These are phyloP conservation scores for Plasmodium cynomolgi DNA, from an alignment of 169 alveolate species.

Conservation along the genomic window DNA sequence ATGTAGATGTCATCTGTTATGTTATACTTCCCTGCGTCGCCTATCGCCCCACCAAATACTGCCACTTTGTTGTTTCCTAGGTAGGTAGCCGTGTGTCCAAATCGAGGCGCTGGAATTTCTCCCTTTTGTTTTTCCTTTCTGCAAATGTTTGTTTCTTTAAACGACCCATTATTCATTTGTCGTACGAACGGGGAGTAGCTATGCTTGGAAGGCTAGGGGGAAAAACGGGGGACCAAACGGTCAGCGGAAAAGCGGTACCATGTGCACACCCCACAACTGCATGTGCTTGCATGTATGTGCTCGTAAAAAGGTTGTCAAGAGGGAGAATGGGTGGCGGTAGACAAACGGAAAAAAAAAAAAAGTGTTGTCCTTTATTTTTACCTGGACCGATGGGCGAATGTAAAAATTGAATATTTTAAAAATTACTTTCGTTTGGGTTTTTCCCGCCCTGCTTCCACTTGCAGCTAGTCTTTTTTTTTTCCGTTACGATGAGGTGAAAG, in stretches of 20 bases:
- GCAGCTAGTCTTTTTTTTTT: neutral
- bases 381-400: neutral
- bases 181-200: slow-evolving; percentile 9
- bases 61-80: slow-evolving; percentile 92
- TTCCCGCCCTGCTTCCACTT: neutral
- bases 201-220: neutral
- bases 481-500: neutral
- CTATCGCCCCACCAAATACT: slow-evolving; percentile 96
- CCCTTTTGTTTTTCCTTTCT: slow-evolving; percentile 89
- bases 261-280: slow-evolving; percentile 2
- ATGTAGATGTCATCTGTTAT: slow-evolving; percentile 97
- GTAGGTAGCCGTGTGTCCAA: slow-evolving; percentile 97
- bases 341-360: neutral
- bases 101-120: slow-evolving; percentile 96
- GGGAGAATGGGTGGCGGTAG: neutral
- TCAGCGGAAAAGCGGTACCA: neutral
- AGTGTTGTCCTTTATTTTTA: neutral
- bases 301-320: neutral
- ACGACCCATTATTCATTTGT: slow-evolving; percentile 75
- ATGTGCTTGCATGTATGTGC: neutral
- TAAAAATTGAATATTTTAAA: neutral
- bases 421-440: neutral
- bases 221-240: neutral
- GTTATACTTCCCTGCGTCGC: slow-evolving; percentile 97
- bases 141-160: slow-evolving; percentile 67